Base-by-base conservation (phyloP, 2,329 filamentous ascomycete species). In the Ceratocystis cubensis region DNA sequence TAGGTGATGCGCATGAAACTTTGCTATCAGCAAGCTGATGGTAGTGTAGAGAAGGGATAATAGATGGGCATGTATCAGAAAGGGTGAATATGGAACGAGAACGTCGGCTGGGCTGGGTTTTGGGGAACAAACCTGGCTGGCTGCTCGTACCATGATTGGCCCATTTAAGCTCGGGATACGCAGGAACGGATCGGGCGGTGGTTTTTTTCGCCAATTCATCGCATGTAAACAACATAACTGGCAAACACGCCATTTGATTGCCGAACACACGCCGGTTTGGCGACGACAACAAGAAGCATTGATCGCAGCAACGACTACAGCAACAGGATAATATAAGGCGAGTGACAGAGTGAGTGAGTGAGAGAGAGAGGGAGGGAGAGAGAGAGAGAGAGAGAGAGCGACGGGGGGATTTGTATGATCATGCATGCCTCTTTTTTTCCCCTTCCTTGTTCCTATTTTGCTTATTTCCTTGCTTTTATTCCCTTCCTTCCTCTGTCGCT, bases 391-490 rank as follows among this genome's bases (percentile, higher is more conserved):
- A 10, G 46, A 10, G n/a, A 13, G 13, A 56, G 50, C 50, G 7
- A 13, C 17, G 20, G 20, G 22, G 10, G 20, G 20, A 25, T 37
- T 15, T 44, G 61, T 63, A 33, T 22, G 6, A 28, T 46, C 53
- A n/a, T 50, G 63, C 44, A 30, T 65, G 30, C 59, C 30, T 57
- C 10, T 20, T 41, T 20, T 33, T n/a, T 30, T 2, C 41, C 17
- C 15, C 15, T 65, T 65, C 59, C 33, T 28, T 59, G 37, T 46
- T 28, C n/a, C 59, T 62, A 20, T 33, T 30, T 46, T 56, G 44
- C 44, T 61, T 45, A 45, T 65, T 61, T 10, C 53, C 59, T 61
- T 65, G 41, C 53, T 59, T 46, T 33, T 45, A 41, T 46, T 22
- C 17, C 37, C 25, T 66, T 48, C 37, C 50, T 61, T 50, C 15